Conservation (phyloP, 331 rosid genomes). For the Arachis monticola region DNA sequence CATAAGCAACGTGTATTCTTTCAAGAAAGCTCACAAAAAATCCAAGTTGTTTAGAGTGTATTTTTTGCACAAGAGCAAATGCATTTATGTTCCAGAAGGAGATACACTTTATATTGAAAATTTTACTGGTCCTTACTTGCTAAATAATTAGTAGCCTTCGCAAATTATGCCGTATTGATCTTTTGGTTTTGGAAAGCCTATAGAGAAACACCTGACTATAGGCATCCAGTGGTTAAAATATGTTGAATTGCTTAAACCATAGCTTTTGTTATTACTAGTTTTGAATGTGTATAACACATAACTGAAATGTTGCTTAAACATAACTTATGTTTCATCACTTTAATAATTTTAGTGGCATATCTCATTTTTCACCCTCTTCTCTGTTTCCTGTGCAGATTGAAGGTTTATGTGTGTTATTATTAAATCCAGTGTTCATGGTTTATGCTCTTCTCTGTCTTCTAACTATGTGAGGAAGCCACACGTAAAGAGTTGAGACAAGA, state of each 20-base stretch:
- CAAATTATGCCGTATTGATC: background rate
- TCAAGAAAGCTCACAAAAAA: too few species aligned
- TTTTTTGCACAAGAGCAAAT: too few species aligned
- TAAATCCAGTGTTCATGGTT: constrained; percentile 33
- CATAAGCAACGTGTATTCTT: too few species aligned
- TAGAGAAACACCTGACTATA: background rate
- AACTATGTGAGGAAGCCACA: constrained; percentile 34
- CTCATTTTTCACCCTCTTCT: background rate
- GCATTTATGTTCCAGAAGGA: too few species aligned
- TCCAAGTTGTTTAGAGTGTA: too few species aligned
- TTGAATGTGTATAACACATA: background rate
- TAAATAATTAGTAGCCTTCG: background rate
- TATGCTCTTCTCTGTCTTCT: background rate
- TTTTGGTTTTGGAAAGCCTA: background rate
- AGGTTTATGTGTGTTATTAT: constrained; percentile 19
- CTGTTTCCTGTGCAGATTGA: constrained; percentile 20
- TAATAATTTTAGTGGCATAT: background rate
- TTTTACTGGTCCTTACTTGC: background rate
- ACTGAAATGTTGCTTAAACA: constrained; percentile 10
- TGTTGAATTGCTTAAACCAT: background rate
- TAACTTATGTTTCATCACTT: background rate
- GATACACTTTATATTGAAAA: background rate
- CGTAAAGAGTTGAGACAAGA: constrained; percentile 11
- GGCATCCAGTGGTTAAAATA: background rate
- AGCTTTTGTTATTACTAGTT: background rate